Evolutionary conservation across 2,329 filamentous ascomycete species (phyloP), one percentile per base, ranked within the genome.

Genomic region (Trichoderma atrobrunneum): DNA sequence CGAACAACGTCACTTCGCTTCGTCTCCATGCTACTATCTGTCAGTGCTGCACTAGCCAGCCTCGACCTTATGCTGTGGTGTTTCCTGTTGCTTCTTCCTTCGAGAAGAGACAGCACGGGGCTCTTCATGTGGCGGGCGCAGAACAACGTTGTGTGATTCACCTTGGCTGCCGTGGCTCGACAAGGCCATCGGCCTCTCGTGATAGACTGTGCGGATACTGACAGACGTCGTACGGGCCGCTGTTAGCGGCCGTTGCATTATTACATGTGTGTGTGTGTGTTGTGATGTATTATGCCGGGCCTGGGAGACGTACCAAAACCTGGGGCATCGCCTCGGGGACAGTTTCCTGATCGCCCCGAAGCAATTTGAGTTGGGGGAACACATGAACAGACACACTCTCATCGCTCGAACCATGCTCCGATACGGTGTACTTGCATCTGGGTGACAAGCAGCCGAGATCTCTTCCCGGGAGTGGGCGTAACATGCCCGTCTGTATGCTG

Each of bases 331-430:
- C 57, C 28, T 56, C 51, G 64, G 63, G 64, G 51, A 67, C 32
- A 30, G 32, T 43, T 67, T 67, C n/a, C 16, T 67, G 51, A 67
- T 67, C 51, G 51, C 51, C 51, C 64, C 64, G 64, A 59, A 14
- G 64, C 34, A 16, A 30, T 43, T 67, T 59, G 51, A 36, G 34
- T 43, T 59, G 51, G 64, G 51, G 39, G 12, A 28, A 28, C 30
- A 36, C 63, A 11, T 48, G 21, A 18, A 32, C 26, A 54, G 34
- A 48, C 48, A 48, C 36, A 60, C 66, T 61, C 36, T 43, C 36
- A 30, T 34, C 56, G 36, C 36, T 61, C 28, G n/a, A 48, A 48
- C 66, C 56, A 69, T 51, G 56, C 26, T 61, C 56, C 56, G 66
- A 69, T 61, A 48, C 66, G 36, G 66, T 16, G 30, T 39, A 61